These are phyloP conservation scores for Carallia brachiata DNA, from an alignment of 345 rosid species.

Conservation along the genomic window DNA sequence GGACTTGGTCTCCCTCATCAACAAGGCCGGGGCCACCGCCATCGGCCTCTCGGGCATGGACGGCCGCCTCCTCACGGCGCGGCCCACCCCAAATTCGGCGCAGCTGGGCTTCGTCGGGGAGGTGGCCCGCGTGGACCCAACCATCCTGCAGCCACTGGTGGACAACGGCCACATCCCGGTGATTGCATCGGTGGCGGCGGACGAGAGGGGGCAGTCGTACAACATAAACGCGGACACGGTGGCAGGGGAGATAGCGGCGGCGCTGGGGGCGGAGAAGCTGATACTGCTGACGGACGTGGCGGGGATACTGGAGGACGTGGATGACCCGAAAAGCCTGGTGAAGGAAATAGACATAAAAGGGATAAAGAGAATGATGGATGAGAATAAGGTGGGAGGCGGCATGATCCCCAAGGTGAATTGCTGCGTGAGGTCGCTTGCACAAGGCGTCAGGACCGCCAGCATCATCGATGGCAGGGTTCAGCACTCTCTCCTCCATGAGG, in stretches of 20 bases:
- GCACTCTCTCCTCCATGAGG: slow-evolving; percentile 82
- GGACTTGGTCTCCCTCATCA: slow-evolving; percentile 69
- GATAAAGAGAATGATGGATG: slow-evolving; percentile 70
- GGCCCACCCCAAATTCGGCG: slow-evolving; percentile 68
- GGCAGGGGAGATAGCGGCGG: slow-evolving; percentile 93
- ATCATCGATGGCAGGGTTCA: slow-evolving; percentile 82
- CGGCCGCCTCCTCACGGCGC: slow-evolving; percentile 76
- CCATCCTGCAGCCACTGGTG: slow-evolving; percentile 52
- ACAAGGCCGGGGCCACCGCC: slow-evolving; percentile 82
- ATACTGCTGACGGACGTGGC: slow-evolving; percentile 85
- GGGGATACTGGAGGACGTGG: slow-evolving; percentile 62
- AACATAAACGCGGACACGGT: slow-evolving; percentile 95
- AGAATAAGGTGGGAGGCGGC: slow-evolving; percentile 78
- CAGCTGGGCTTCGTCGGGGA: slow-evolving; percentile 85
- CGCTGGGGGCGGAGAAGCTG: slow-evolving; percentile 87
- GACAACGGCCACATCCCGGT: slow-evolving; percentile 74
- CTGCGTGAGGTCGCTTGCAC: slow-evolving; percentile 76
- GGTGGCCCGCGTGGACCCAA: slow-evolving; percentile 65
- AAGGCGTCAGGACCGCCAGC: slow-evolving; percentile 89
- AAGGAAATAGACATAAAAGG: slow-evolving; percentile 85
- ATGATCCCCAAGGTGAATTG: slow-evolving; percentile 95
- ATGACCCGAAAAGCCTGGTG: slow-evolving; percentile 68
- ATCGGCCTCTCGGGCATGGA: slow-evolving; percentile 87
- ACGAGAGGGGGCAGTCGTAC: slow-evolving; percentile 66
- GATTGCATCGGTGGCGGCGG: slow-evolving; percentile 87